Base-by-base conservation (phyloP, 129 eudicot species). In the Lactuca sativa region DNA sequence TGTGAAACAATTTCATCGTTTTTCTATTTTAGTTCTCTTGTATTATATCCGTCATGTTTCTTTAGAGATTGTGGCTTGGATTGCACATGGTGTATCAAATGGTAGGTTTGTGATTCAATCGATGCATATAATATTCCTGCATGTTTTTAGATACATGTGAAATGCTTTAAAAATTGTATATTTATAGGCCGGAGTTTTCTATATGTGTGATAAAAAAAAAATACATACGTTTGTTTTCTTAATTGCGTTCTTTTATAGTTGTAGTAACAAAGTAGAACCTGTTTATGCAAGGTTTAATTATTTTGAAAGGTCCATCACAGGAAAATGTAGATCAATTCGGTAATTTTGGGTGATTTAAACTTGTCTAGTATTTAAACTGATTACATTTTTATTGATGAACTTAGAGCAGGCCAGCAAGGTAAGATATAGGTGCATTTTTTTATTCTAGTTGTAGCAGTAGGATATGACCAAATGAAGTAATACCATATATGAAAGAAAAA, bases 1-100 rank as follows among this genome's bases (percentile, higher is more conserved):
- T 33, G 63, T 68, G 13, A 96, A 83, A 30, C 21, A 61, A 77
- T 12, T 34, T 30, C 38, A 14, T 44, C 48, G 15, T 64, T n/a
- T 64, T 40, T 49, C 9, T 11, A 11, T 18, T 62, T 49, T 15
- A 15, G 7, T 65, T 36, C 7, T 70, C 33, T 30, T 9, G 32
- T 62, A 61, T 17, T 4, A 5, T 59, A 41, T 47, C 21, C 11
- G 7, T 56, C 52, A 2, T 13, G 16, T 33, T 32, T 0, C 18
- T 60, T 51, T 4, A n/a, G 16, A 14, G 49, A 64, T 10, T 14
- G 14, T 58, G 25, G 10, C 34, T 75, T 53, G 56, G 43, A 25
- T 74, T 7, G 56, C 34, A 21, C 59, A 49, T 32, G 37, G 52
- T 49, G 55, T 25, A 10, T 18, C 38, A 16, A 47, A n/a, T 36